Evolutionary conservation across 2,329 filamentous ascomycete species (phyloP).

Genomic region (Colletotrichum eleusines): DNA sequence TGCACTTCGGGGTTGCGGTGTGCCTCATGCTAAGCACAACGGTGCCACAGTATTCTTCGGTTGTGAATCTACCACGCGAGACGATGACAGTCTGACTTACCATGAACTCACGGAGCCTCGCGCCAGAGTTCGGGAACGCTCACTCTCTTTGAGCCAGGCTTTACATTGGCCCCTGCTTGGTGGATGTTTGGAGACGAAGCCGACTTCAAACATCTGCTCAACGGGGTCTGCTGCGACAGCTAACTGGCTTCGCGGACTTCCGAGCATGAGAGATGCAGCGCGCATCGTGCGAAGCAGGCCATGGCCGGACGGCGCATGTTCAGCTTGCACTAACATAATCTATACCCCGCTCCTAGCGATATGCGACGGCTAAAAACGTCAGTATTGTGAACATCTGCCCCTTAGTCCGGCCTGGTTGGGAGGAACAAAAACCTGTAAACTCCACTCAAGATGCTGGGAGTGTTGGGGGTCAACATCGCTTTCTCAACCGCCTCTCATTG

Average conservation of each 20-base stretch:
- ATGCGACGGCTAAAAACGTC: not conserved
- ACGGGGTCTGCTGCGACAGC: not conserved
- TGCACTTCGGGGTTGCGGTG: not conserved
- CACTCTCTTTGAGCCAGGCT: not conserved
- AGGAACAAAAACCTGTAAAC: not conserved
- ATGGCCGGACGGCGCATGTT: not conserved
- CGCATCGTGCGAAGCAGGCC: not conserved
- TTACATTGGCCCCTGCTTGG: not conserved
- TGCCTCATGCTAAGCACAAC: not conserved
- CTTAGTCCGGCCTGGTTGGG: not conserved
- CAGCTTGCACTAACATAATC: not conserved
- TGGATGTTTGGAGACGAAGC: not conserved
- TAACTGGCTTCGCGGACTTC: constrained; percentile 9
- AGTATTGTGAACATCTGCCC: not conserved
- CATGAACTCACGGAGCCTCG: not conserved
- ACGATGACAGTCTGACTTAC: constrained; percentile 5
- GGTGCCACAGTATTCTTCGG: not conserved
- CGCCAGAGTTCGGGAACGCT: not conserved
- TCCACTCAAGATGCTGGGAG: not conserved
- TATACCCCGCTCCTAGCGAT: not conserved
- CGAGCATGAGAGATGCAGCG: not conserved
- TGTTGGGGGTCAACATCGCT: not conserved
- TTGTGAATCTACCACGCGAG: not conserved
- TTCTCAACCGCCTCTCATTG: not conserved
- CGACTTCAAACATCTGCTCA: not conserved